Evolutionary conservation across 2,329 filamentous ascomycete species (phyloP), one percentile per base, ranked within the genome.

Genomic region (Akanthomyces uredinophilus): DNA sequence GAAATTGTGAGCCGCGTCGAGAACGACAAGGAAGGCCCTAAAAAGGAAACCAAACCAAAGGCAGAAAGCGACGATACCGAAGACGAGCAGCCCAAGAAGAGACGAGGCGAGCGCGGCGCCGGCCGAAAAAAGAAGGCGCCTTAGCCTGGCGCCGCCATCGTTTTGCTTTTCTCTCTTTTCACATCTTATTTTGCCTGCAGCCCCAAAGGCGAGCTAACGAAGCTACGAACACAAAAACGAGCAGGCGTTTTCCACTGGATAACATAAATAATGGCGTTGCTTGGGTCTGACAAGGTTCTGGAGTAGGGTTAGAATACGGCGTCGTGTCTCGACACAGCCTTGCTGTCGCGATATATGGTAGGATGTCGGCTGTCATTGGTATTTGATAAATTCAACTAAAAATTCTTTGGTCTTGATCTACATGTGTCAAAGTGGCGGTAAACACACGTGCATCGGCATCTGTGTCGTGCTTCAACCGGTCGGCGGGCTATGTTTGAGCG

Each of bases 1-100:
- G 93, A 98, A 57, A 97, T 97, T 69, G 93, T 96, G 58, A 83
- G 87, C 69, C 94, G 94, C 72, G 88, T 97, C 0, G 89, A 83
- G 65, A 80, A 80, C 41, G 83, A 87, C 68, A 84, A 84, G 71
- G 74, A 76, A 64, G 73, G 73, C 5, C 68, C 68, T 61, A 73
- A 70, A 60, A 57, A 51, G 41, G 75, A 75, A 57, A 70, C 75
- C 27, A 78, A 83, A 70, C 74, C 73, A 2, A 83, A 85, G 67
- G 83, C 77, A 65, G 82, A 82, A 37, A 83, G 76, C 62, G 81
- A 83, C 62, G 81, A 83, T 39, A 81, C 81, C n/a, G 80, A 81
- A 44, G 70, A 71, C 35, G 69, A 65, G 64, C 82, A 81, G 73
- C 82, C 79, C 70, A 78, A 75, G 69, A 77, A 74, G 57, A 74